phyloP scores from a whole-genome alignment of 352 stramenopile genomes.

The Phytophthora megakarya region DNA sequence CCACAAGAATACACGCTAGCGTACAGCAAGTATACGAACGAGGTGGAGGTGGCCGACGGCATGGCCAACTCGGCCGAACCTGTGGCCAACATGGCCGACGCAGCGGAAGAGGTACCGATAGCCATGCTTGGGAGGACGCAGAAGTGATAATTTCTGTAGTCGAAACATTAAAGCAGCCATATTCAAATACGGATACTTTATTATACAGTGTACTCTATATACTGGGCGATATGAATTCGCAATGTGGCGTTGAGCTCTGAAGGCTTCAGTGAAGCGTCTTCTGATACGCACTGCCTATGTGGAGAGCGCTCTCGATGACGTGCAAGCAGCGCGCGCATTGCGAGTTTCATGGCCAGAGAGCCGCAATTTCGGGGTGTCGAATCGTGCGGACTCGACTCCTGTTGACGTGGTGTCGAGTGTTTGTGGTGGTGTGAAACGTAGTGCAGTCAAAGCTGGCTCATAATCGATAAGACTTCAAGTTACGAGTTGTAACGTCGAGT shows the following conservation, averaged over 20 bases:
- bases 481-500: background rate
- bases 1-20: constrained; percentile 58
- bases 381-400: constrained; percentile 24
- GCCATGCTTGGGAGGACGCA: background rate
- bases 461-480: constrained; percentile 1
- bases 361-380: constrained; percentile 19
- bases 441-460: background rate
- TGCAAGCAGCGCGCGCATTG: background rate
- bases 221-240: background rate
- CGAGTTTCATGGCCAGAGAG: background rate
- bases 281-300: constrained; percentile 20
- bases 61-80: constrained; percentile 1
- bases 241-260: constrained; percentile 6
- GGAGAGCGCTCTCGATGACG: background rate
- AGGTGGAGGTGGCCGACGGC: constrained; percentile 27
- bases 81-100: background rate
- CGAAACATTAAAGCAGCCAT: too few relatives aligned
- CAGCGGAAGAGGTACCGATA: background rate
- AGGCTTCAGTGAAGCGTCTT: background rate
- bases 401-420: constrained; percentile 26
- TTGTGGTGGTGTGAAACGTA: background rate
- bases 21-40: constrained; percentile 54
- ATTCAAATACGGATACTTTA: too few relatives aligned
- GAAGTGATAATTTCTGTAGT: too few relatives aligned
- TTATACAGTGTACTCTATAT: constrained; percentile 1